Percentiles rank a stretch among this genome's conserved stretches.
Conservation (phyloP, 371 early-diverging fungal genomes). For the Rhizopus arrhizus region DNA sequence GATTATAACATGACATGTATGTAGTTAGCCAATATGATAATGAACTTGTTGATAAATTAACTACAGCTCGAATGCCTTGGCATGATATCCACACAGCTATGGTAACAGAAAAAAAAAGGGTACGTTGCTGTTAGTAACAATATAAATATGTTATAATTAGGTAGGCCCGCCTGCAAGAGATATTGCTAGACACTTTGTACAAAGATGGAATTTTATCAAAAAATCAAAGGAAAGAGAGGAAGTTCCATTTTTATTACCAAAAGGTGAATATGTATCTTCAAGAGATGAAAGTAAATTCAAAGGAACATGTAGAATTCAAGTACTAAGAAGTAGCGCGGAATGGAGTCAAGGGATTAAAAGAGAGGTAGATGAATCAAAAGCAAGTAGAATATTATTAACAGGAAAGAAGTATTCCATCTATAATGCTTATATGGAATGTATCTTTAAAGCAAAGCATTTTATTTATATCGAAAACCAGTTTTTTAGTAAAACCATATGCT, state of each 20-base stretch:
- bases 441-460: slow-evolving; percentile 78
- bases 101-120: slow-evolving; percentile 27
- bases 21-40: slow-evolving; percentile 43
- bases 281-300: slow-evolving; percentile 67
- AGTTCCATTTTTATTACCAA: slow-evolving; percentile 77
- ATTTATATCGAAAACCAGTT: slow-evolving; percentile 97
- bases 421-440: slow-evolving; percentile 80
- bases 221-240: slow-evolving; percentile 59
- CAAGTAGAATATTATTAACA: background rate
- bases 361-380: slow-evolving; percentile 37
- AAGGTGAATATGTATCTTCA: slow-evolving; percentile 72
- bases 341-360: slow-evolving; percentile 69
- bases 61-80: slow-evolving; percentile 89
- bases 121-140: background rate
- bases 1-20: too few species aligned
- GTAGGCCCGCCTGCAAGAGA: slow-evolving; percentile 80
- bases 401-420: slow-evolving; percentile 72
- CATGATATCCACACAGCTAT: slow-evolving; percentile 84
- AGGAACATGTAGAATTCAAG: slow-evolving; percentile 70
- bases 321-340: slow-evolving; percentile 67
- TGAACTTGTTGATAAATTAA: slow-evolving; percentile 37
- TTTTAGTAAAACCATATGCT: slow-evolving; percentile 63
- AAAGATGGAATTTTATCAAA: slow-evolving; percentile 91
- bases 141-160: slow-evolving; percentile 17
- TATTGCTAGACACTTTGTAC: slow-evolving; percentile 87